These are phyloP conservation scores for Pseudomonodictys pantanalensis DNA, from an alignment of 495 filamentous ascomycete species.

Conservation along the genomic window DNA sequence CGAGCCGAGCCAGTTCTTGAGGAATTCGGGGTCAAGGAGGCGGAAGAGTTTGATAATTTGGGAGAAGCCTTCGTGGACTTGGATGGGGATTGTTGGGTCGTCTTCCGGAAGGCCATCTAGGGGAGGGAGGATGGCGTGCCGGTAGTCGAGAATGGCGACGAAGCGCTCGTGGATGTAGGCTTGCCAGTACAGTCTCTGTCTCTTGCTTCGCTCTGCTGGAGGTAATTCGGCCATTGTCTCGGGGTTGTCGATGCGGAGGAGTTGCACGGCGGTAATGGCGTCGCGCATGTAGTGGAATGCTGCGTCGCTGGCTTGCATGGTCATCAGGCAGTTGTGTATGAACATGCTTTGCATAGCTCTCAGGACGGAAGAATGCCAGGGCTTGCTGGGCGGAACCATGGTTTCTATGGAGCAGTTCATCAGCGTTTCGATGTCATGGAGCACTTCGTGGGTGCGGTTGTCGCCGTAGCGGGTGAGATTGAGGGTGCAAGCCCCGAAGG, in stretches of 20 bases:
- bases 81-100: conserved; percentile 21
- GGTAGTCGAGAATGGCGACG: conserved; percentile 29
- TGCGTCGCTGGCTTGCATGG: conserved; percentile 42
- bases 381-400: conserved; percentile 1
- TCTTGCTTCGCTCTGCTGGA: conserved; percentile 51
- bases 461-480: conserved; percentile 22
- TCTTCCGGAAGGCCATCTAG: conserved; percentile 23
- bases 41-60: conserved; percentile 34
- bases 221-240: conserved; percentile 48
- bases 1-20: conserved; percentile 24
- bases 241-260: conserved; percentile 59
- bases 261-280: conserved; percentile 56
- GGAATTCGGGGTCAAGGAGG: conserved; percentile 32
- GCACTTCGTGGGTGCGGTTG: conserved; percentile 5
- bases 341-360: conserved; percentile 29
- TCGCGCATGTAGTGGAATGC: conserved; percentile 66
- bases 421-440: conserved; percentile 3
- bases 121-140: conserved; percentile 20
- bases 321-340: conserved; percentile 32
- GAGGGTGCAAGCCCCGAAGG: conserved; percentile 30
- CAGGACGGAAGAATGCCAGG: conserved; percentile 15
- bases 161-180: conserved; percentile 51
- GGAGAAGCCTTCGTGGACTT: conserved; percentile 29
- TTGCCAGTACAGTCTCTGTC: conserved; percentile 61
- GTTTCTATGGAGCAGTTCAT: not conserved